Conservation (phyloP, 768 basidiomycete species). For the Candolleomyces efflorescens region DNA sequence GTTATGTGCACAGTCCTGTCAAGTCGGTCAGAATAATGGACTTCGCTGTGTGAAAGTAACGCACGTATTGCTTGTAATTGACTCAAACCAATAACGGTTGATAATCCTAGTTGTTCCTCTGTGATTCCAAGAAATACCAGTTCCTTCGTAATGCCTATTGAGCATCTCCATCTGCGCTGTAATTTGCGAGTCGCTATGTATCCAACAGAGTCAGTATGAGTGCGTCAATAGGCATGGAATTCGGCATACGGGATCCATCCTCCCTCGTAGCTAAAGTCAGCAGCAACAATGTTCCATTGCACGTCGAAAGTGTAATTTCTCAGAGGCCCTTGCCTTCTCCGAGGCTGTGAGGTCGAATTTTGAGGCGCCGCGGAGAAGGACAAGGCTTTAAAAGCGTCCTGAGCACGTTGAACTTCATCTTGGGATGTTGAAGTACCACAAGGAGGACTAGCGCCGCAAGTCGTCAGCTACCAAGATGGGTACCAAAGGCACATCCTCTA, state of each 20-base stretch:
- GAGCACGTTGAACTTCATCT: conserved; percentile 26
- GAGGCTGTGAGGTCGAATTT: neutral
- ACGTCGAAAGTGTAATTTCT: conserved; percentile 11
- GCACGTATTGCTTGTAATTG: neutral
- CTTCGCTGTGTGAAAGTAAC: neutral
- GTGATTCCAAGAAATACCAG: neutral
- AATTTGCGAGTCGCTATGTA: conserved; percentile 4
- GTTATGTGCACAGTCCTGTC: neutral
- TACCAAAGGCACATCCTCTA: neutral
- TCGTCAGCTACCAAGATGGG: neutral
- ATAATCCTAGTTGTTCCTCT: neutral
- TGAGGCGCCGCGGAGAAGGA: conserved; percentile 18
- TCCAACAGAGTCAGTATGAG: neutral
- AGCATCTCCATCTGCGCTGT: neutral
- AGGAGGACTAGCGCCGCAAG: neutral
- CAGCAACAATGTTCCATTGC: conserved; percentile 12
- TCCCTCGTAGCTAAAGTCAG: conserved; percentile 11
- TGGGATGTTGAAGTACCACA: conserved; percentile 34
- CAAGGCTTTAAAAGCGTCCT: conserved; percentile 33
- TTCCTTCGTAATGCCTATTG: neutral
- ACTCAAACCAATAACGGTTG: neutral
- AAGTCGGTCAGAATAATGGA: neutral
- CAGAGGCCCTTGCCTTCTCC: neutral
- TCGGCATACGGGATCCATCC: conserved; percentile 18
- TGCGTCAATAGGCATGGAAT: neutral